Base-by-base conservation (phyloP, 495 filamentous ascomycete species). In the Thozetella sp. region DNA sequence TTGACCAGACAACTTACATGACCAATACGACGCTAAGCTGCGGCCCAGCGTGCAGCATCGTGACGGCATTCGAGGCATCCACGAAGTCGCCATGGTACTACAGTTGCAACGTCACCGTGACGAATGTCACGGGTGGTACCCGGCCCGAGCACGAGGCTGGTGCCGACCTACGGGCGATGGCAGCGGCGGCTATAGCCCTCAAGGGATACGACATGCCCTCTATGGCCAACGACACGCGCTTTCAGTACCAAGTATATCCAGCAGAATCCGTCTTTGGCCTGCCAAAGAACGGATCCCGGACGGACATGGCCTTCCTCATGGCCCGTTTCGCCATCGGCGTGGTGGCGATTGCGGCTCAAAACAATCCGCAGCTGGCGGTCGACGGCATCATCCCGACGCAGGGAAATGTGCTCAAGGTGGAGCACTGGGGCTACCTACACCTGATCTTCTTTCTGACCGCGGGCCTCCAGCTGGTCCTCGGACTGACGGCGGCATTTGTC, bases 261-360 rank as follows among this genome's bases (percentile, higher is more conserved):
- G n/a, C 27, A 3, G 53, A 26, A 3, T 23, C 27, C 10, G 11
- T 6, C 11, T 55, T 55, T 19, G 53, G 53, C 26, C 22, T 26
- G 53, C 15, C 26, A 10, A 10, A 37, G 11, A 55, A 55, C 53
- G 27, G 27, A n/a, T n/a, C n/a, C 17, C 23, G 17, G 10, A 3
- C 24, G 15, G 26, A 26, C 53, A 55, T 55, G 53, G 53, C 53
- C 22, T n/a, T 19, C 26, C 2, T 37, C 17, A 17, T 34, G 10
- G 24, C 53, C 15, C 53, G 53, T 13, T 55, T 55, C 19, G 23
- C 53, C 2, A 55, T 55, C 53, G 53, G 53, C 19, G 53, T 24
- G 3, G 53, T 45, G 15, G 53, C 53, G 4, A 25, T 26, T 2
- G 53, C 53, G 3, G 53, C 53, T 11, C 24, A 40, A 23, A 55